Base-by-base conservation (phyloP, 768 basidiomycete genomes). In the Termitomyces sp. region DNA sequence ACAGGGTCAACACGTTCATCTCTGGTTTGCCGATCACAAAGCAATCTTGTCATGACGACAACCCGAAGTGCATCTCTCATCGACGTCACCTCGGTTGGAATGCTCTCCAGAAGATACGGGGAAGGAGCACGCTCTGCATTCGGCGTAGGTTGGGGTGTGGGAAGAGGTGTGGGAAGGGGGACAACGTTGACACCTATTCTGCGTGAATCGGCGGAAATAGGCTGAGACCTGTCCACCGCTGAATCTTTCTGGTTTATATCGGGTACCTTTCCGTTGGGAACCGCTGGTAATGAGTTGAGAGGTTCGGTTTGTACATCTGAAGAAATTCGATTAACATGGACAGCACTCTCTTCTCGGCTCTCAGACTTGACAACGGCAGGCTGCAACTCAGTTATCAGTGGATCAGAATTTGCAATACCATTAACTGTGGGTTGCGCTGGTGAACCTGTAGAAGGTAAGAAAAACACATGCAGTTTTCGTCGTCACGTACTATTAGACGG, bases 1-100 rank as follows among this genome's bases (percentile, higher is more conserved):
- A 92, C 76, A 1, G 88, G 88, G 27, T 79, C 76, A 11, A 88
- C 76, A 22, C 83, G 81, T 63, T 88, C 86, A 42, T 81, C 78
- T 22, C 82, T 81, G 12, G 85, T 80, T 68, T 87, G 85, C 15
- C 73, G 76, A 67, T 89, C 86, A 60, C 74, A 77, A 37, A 81
- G 76, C 42, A 86, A 75, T 31, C 89, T 80, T 11, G 83, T 80
- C 73, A 83, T 81, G 30, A 88, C 78, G 15, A 86, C 82, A 30
- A 86, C 73, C 27, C 83, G 82, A 45, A 91, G 75, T 8, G 84
- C 86, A 48, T 90, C 89, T 48, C 73, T 68, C 8, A 82, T 75
- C 12, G 82, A 78, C 52, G 75, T 81, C 39, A 77, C 75, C 24
- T 76, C 72, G 6, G 65, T 65, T 12, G 80, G 79, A 37, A 79